Evolutionary conservation across 441 rosid genomes (phyloP), one percentile per base, ranked within the genome.

Genomic region (Iberis amara): DNA sequence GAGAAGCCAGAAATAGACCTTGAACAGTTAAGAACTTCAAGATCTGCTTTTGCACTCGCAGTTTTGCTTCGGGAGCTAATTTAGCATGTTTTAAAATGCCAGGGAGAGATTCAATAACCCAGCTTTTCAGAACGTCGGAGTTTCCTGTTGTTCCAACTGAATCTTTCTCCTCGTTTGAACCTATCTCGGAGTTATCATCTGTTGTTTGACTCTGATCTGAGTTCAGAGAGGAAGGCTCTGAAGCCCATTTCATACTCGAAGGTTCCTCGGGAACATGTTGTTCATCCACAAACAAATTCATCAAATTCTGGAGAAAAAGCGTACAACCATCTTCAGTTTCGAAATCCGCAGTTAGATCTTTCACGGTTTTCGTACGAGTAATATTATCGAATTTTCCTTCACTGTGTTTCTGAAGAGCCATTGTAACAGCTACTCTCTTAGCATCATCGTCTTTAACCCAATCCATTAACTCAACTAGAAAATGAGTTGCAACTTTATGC

Each of bases 161-260:
- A 60, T 86, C 92, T 75, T 78, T 89, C 62, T 89, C 97, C 69
- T 89, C 96, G 7, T 66, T 44, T 12, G 91, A 81, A 31, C 89
- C 95, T 54, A 85, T 78, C 73, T 92, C 98, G 18, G 92, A 86
- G 67, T 88, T 92, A 52, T 92, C 98, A 79, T 92, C 98, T 9
- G 98, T 88, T 57, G 97, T 92, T 78, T 88, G 97, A 74, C 97
- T 92, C 78, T 89, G 99, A 76, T 88, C 97, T 27, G 97, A 69
- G 44, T 69, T 69, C 35, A 69, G 32, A 39, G 73, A 69, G 62
- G 40, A 47, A 37, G 73, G 73, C 42, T 69, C 73, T 43, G 31
- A 15, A 32, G 69, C 52, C 73, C 73, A 69, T 64, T 69, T 64
- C 61, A 63, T 43, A 47, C 38, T 63, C 24, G 73, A 92, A 52